phyloP scores from a whole-genome alignment of 768 basidiomycete species.

The Grammothele lineata region DNA sequence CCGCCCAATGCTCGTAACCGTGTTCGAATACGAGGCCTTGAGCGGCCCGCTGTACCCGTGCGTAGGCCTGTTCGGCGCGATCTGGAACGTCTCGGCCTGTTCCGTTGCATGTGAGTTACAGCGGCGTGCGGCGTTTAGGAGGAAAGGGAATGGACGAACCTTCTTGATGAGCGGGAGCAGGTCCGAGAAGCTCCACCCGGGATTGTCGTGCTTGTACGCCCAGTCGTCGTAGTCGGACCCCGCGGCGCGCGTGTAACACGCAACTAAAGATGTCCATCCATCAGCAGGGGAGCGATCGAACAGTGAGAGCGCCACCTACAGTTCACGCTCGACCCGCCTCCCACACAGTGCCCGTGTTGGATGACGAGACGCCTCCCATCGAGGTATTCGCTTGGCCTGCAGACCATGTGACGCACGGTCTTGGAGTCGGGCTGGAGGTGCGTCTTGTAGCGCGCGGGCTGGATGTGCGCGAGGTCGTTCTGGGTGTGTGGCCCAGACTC shows the following conservation, averaged over 20 bases:
- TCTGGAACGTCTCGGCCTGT: slow-evolving; percentile 32
- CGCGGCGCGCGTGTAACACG: slow-evolving; percentile 54
- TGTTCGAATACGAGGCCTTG: slow-evolving; percentile 37
- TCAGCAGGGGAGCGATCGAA: too few relatives aligned
- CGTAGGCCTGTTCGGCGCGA: slow-evolving; percentile 20
- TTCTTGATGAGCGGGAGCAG: slow-evolving; percentile 58
- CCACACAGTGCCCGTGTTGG: slow-evolving; percentile 44
- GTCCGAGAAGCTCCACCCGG: slow-evolving; percentile 57
- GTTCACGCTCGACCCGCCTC: slow-evolving; percentile 59
- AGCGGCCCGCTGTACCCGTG: slow-evolving; percentile 34
- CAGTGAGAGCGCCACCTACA: slow-evolving; percentile 28
- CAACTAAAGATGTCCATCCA: slow-evolving; percentile 16
- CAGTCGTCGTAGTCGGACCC: slow-evolving; percentile 67
- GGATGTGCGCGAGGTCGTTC: slow-evolving; percentile 42
- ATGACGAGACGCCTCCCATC: slow-evolving; percentile 41
- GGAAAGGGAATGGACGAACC: slow-evolving; percentile 8
- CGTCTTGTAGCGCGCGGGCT: slow-evolving; percentile 45
- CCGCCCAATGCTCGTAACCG: slow-evolving; percentile 36
- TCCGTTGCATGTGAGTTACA: too few relatives aligned
- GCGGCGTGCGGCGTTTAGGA: neutral
- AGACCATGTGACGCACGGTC: slow-evolving; percentile 40
- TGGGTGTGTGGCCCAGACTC: slow-evolving; percentile 53
- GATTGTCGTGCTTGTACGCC: slow-evolving; percentile 45
- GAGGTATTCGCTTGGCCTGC: slow-evolving; percentile 36
- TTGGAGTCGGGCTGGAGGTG: slow-evolving; percentile 35